phyloP scores from a whole-genome alignment of 306 rosid genomes.

The Prinsepia uniflora region DNA sequence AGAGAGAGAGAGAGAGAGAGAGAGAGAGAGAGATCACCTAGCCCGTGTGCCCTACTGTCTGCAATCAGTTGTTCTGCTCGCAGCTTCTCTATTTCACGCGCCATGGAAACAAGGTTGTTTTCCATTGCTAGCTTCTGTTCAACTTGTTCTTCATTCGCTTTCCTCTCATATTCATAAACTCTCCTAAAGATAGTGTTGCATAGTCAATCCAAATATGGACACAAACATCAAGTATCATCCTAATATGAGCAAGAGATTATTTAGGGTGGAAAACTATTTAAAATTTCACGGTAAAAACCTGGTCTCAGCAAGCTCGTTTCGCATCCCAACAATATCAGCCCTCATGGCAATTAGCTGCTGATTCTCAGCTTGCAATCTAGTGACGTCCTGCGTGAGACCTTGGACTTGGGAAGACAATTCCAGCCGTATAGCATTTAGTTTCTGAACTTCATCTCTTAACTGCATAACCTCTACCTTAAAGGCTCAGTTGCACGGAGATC shows the following conservation, averaged over 20 bases:
- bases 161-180: constrained; percentile 45
- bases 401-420: constrained; percentile 43
- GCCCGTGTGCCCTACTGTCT: constrained; percentile 28
- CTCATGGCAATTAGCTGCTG: constrained; percentile 38
- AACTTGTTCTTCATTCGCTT: constrained; percentile 37
- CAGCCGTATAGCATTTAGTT: constrained; percentile 32
- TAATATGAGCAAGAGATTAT: neutral
- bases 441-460: constrained; percentile 42
- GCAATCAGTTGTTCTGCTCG: constrained; percentile 34
- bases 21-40: constrained; percentile 33
- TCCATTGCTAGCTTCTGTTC: constrained; percentile 46
- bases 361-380: constrained; percentile 39
- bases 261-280: constrained; percentile 12
- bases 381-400: constrained; percentile 40
- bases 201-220: constrained; percentile 21
- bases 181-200: constrained; percentile 31
- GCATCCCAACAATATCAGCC: constrained; percentile 38
- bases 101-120: constrained; percentile 46
- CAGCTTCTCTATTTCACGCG: constrained; percentile 44
- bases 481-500: constrained; percentile 46
- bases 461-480: constrained; percentile 38
- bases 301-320: constrained; percentile 42
- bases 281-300: constrained; percentile 35
- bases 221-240: constrained; percentile 5
- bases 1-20: neutral